Evolutionary conservation across 495 filamentous ascomycete genomes (phyloP).

Genomic region (Penicillium turbatum): DNA sequence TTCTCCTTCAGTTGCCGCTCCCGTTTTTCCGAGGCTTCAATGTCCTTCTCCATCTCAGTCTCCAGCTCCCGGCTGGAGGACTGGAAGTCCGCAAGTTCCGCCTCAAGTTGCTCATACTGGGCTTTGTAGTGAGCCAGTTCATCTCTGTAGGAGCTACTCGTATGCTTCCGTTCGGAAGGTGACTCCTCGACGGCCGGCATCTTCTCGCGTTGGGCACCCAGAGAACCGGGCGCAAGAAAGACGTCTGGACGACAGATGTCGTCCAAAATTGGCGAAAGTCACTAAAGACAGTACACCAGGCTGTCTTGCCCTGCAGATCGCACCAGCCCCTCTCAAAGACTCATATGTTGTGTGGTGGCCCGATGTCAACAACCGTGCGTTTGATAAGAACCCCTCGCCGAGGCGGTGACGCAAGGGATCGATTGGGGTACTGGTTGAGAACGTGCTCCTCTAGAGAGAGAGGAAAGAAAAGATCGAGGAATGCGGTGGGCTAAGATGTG

Average conservation of each 20-base stretch:
- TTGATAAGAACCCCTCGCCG: slow-evolving; percentile 36
- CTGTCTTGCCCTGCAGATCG: slow-evolving; percentile 8
- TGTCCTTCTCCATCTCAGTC: slow-evolving; percentile 90
- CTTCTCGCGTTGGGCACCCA: slow-evolving; percentile 34
- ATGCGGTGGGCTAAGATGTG: slow-evolving; percentile 2
- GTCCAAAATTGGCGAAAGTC: slow-evolving; percentile 14
- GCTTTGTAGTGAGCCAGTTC: slow-evolving; percentile 88
- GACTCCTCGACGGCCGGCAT: slow-evolving; percentile 59
- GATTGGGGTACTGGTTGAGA: slow-evolving; percentile 15
- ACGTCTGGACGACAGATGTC: slow-evolving; percentile 17
- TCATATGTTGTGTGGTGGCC: slow-evolving; percentile 20
- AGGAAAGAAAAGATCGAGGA: slow-evolving; percentile 7
- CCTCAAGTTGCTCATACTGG: slow-evolving; percentile 90
- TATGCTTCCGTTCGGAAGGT: slow-evolving; percentile 58
- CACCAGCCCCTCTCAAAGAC: slow-evolving; percentile 7
- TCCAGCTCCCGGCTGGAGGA: slow-evolving; percentile 90
- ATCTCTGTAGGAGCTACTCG: slow-evolving; percentile 57
- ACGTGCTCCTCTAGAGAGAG: slow-evolving; percentile 19
- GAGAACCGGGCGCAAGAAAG: slow-evolving; percentile 23
- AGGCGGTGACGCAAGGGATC: slow-evolving; percentile 41
- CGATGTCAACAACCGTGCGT: slow-evolving; percentile 25
- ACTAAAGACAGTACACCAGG: slow-evolving; percentile 2
- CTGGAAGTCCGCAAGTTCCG: slow-evolving; percentile 92
- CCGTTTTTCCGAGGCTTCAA: slow-evolving; percentile 90
- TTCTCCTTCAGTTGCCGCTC: slow-evolving; percentile 83